phyloP scores from a whole-genome alignment of 129 eudicot genomes.

The Scalesia atractyloides region DNA sequence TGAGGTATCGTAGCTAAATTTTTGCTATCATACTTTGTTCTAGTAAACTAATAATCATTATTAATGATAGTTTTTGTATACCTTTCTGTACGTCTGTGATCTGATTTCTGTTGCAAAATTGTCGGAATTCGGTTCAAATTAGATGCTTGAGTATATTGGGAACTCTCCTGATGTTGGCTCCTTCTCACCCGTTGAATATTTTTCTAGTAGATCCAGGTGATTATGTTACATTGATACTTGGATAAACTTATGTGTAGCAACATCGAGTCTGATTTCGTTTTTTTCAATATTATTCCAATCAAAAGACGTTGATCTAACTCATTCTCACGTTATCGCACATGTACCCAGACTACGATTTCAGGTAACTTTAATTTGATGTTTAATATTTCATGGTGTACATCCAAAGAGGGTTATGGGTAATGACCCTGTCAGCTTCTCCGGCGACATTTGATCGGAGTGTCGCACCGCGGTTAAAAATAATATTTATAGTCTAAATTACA shows the following conservation, averaged over 20 bases:
- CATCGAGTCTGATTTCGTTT: too few relatives aligned
- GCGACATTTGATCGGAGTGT: too few relatives aligned
- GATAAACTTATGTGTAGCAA: too few relatives aligned
- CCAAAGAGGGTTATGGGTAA: constrained; percentile 91
- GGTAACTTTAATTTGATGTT: constrained; percentile 49
- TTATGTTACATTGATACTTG: too few relatives aligned
- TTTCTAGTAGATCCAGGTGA: constrained; percentile 56
- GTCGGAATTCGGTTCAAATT: constrained; percentile 24
- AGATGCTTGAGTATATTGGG: constrained; percentile 86
- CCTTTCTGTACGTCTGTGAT: background rate
- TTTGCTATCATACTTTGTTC: too few relatives aligned
- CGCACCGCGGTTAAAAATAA: too few relatives aligned
- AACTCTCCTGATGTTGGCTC: constrained; percentile 72
- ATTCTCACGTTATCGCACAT: constrained; percentile 84
- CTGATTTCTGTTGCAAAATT: background rate
- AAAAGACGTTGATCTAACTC: constrained; percentile 84
- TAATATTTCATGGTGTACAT: background rate
- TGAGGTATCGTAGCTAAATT: constrained; percentile 44
- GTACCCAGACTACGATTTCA: constrained; percentile 97
- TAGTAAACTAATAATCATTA: background rate
- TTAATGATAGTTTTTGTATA: background rate
- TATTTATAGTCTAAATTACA: too few relatives aligned
- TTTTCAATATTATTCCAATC: constrained; percentile 37
- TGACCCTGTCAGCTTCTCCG: constrained; percentile 85
- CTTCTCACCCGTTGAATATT: constrained; percentile 65